Base-by-base conservation (phyloP, 805 yeast species). In the Blastobotrys parvus region DNA sequence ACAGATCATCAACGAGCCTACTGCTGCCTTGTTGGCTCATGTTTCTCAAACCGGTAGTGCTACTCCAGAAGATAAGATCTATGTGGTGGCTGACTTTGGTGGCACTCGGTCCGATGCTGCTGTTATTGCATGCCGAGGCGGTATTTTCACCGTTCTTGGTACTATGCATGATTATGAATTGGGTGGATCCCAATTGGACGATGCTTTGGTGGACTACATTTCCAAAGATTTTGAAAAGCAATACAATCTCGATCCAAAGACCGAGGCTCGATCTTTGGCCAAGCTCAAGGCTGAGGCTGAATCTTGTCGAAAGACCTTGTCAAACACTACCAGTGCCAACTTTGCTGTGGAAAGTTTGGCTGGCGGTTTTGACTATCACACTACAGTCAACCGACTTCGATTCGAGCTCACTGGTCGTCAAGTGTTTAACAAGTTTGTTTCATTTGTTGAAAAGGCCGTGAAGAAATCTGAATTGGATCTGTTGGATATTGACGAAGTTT, bases 81-180 rank as follows among this genome's bases (percentile, higher is more conserved):
- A 80, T 58, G 94, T 87, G 39, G 96, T 92, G 54, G 94, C 94
- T 43, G 98, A 92, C 66, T 85, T 92, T 58, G 98, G 98, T 63
- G 97, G 95, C 60, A 74, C 88, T 55, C 77, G 97, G 68, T 81
- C 95, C 34, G 97, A 92, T 61, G 96, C 89, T 49, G 95, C 97
- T 46, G 89, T 92, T 41, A 70, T 92, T 56, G 80, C 97, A 33
- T 84, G 82, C 42, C 80, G 97, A 71, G 95, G 95, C 51, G 98
- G 98, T 58, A 77, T 92, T 53, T 74, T 85, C 68, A 90, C 98
- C 44, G 71, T 87, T 38, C 72, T 92, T 55, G 82, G 94, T 47
- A 86, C 96, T 52, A 77, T 78, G 46, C 95, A 88, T 60, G 83
- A 85, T 62, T 71, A 70, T 55, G 78, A 75, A 43, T 75, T 92